phyloP scores from a whole-genome alignment of 1,284 basidiomycete genomes.

The Microbotryum silenes-acaulis region DNA sequence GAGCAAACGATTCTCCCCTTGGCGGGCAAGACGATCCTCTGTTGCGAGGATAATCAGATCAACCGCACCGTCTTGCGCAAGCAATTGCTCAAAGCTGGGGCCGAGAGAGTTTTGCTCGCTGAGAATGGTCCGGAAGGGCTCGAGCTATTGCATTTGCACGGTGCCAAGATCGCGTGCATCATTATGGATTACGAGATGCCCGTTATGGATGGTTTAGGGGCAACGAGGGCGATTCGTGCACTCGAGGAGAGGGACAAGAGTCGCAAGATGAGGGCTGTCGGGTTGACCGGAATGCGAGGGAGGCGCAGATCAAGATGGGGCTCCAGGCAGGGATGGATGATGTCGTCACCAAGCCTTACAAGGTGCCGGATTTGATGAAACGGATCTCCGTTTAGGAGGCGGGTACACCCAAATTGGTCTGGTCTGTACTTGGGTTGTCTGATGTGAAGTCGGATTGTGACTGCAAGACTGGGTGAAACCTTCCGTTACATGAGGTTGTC shows the following conservation, averaged over 20 bases:
- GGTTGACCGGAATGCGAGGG: slow-evolving; percentile 21
- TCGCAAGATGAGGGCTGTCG: slow-evolving; percentile 14
- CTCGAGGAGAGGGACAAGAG: slow-evolving; percentile 1
- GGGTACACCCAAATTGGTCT: too few species aligned
- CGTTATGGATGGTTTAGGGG: slow-evolving; percentile 17
- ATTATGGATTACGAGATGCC: slow-evolving; percentile 30
- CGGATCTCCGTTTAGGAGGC: too few species aligned
- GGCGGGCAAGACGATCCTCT: slow-evolving; percentile 4
- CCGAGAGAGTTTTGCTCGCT: slow-evolving; percentile 12
- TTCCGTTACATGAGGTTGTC: too few species aligned
- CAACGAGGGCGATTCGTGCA: slow-evolving; percentile 15
- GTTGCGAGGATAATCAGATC: slow-evolving; percentile 29
- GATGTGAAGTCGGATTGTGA: too few species aligned
- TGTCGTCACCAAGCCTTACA: slow-evolving; percentile 24
- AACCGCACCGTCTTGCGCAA: slow-evolving; percentile 18
- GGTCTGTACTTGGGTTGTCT: too few species aligned
- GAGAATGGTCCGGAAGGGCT: slow-evolving; percentile 22
- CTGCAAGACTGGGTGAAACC: too few species aligned
- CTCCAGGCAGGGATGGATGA: slow-evolving; percentile 22
- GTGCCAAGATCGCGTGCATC: slow-evolving; percentile 10
- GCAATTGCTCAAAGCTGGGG: slow-evolving; percentile 21
- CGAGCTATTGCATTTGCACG: slow-evolving; percentile 1
- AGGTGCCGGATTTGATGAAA: background rate
- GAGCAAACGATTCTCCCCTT: background rate
- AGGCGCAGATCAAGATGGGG: slow-evolving; percentile 11